Evolutionary conservation across 2,329 filamentous ascomycete species (phyloP), one percentile per base, ranked within the genome.

Genomic region (Cyphellophora attinorum): DNA sequence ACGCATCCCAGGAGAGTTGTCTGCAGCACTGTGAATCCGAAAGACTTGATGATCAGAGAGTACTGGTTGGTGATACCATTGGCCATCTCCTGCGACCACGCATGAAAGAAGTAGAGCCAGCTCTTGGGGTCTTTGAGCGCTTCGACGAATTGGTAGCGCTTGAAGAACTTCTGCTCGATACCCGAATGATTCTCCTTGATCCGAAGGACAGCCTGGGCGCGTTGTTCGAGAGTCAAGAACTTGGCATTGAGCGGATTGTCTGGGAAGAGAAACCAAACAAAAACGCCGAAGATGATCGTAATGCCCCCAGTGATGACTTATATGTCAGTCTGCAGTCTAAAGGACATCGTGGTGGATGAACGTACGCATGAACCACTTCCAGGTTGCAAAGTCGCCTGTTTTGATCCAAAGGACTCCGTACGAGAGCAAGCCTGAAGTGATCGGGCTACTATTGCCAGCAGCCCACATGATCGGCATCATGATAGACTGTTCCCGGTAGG

Each of bases 101-200:
- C 46, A 19, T 56, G 53, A 11, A 53, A 14, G 42, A 58, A 57
- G 44, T 57, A 57, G n/a, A 63, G 45, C 42, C 54, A 65, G 1
- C 65, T 61, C 37, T 68, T 62, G 1, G 61, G 54, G 19, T 68
- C 60, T 11, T 28, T 36, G 35, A 68, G 55, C 3, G 59, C 58
- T 50, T 72, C 68, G 18, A 56, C 39, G 11, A 67, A 51, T 33
- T 72, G 69, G 4, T 53, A 41, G 11, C 47, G 43, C 43, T 72
- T 71, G 51, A 70, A 65, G 27, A 61, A 55, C 34, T 67, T 66
- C 50, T 67, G 69, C 29, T 68, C 61, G 13, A 70, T 66, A 3
- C 67, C 69, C 2, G 64, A 70, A 18, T 44, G 40, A 19, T 44
- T 44, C 37, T 42, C 47, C 21, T 39, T 43, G 36, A 47, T 42